Base-by-base conservation (phyloP, 306 rosid species). In the Pueraria montana region DNA sequence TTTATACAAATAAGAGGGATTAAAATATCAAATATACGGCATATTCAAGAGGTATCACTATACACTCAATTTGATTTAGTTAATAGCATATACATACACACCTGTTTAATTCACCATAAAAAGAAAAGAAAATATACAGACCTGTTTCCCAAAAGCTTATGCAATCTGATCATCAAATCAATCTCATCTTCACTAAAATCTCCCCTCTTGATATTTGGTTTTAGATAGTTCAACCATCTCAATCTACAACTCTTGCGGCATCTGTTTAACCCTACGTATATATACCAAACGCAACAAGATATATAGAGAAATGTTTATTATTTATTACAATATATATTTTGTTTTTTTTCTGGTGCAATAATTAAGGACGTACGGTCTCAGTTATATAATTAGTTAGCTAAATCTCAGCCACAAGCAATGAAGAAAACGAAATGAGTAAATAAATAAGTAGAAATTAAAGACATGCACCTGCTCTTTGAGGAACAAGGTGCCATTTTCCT, bases 141-240 rank as follows among this genome's bases (percentile, higher is more conserved):
- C 83, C 83, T 83, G 69, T 83, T 83, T 38, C 83, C 86, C 50
- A 83, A 62, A 16, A 83, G 83, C 26, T 38, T 83, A 40, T 77
- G 86, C 23, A 83, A 34, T 58, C 83, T 83, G 27, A 69, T 59
- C 24, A 81, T 77, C 80, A 85, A 50, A 72, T 85, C 86, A 71
- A 77, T 11, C 23, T 85, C 83, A 64, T 85, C 88, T 6, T 80
- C 76, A 69, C 26, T 11, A 13, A 85, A 85, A 14, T 45, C 72
- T 24, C 85, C 82, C 14, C 85, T 6, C 69, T 80, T 87, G 52
- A 87, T 87, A 18, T 40, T 46, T 59, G 87, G 87, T 17, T 65
- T 80, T 10, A 87, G 53, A 64, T 87, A 87, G 21, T 83, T 87
- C 58, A 84, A 14, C 90, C 90, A 87, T 23, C 90, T 76, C 68